phyloP scores from a whole-genome alignment of 2,329 filamentous ascomycete genomes.

The Akanthomyces muscarius region DNA sequence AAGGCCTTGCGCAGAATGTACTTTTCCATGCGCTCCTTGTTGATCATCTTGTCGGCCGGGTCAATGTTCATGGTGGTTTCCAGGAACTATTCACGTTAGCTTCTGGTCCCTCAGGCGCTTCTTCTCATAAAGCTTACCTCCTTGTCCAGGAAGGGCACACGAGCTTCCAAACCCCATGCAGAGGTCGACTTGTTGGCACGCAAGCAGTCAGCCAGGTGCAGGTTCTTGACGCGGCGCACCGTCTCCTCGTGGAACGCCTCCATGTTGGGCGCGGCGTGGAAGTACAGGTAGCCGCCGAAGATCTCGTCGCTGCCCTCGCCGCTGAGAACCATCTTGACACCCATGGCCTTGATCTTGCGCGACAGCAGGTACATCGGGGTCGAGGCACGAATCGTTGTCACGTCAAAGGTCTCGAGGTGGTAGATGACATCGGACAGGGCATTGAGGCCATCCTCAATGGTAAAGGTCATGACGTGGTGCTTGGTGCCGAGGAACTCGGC shows the following conservation, averaged over 20 bases:
- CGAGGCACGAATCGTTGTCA: slow-evolving; percentile 95
- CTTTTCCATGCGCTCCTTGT: slow-evolving; percentile 84
- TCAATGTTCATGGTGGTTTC: slow-evolving; percentile 92
- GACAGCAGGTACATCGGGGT: slow-evolving; percentile 98
- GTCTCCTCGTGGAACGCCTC: slow-evolving; percentile 94
- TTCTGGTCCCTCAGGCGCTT: neutral
- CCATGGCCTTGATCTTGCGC: slow-evolving; percentile 99
- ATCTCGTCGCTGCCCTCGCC: slow-evolving; percentile 98
- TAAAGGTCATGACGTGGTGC: slow-evolving; percentile 98
- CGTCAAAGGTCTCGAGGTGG: slow-evolving; percentile 96
- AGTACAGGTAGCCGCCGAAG: slow-evolving; percentile 97
- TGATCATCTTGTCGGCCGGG: slow-evolving; percentile 94
- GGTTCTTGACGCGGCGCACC: slow-evolving; percentile 89
- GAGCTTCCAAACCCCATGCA: slow-evolving; percentile 95
- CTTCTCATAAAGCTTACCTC: slow-evolving; percentile 44
- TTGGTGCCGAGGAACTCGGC: slow-evolving; percentile 96
- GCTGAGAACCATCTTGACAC: slow-evolving; percentile 98
- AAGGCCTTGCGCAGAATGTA: slow-evolving; percentile 98
- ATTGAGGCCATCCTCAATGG: slow-evolving; percentile 94
- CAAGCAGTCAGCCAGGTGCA: slow-evolving; percentile 93
- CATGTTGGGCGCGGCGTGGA: slow-evolving; percentile 89
- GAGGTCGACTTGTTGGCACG: slow-evolving; percentile 99
- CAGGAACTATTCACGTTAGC: slow-evolving; percentile 62
- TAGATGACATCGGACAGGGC: slow-evolving; percentile 96
- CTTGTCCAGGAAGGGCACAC: slow-evolving; percentile 97